A percentile compares a stretch with the other conserved stretches of the same genome.
Evolutionary conservation across 2,329 filamentous ascomycete species (phyloP).

Genomic region (Paraphoma chrysanthemicola): DNA sequence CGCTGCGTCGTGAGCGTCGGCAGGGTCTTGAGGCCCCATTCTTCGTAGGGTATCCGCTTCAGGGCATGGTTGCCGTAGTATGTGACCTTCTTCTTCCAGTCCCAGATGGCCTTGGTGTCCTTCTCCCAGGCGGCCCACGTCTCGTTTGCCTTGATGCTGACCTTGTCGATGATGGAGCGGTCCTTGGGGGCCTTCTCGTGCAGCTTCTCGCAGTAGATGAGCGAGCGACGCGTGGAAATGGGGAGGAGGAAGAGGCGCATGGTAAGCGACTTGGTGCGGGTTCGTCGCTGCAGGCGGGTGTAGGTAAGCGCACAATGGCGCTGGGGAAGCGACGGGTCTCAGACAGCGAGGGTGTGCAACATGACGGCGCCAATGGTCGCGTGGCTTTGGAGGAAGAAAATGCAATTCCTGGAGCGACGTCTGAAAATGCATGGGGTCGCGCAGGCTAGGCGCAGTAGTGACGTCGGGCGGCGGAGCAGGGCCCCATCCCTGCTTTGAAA

Average conservation of each 20-base stretch:
- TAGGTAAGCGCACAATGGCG: constrained; percentile 27
- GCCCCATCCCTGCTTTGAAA: constrained; percentile 23
- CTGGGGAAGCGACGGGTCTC: constrained; percentile 14
- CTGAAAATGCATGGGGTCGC: constrained; percentile 9
- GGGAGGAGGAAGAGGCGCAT: constrained; percentile 97
- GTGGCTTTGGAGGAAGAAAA: constrained; percentile 7
- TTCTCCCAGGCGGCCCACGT: constrained; percentile 90
- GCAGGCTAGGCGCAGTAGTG: constrained; percentile 3
- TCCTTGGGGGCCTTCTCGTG: constrained; percentile 58
- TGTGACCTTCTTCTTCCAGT: constrained; percentile 89
- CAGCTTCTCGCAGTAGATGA: constrained; percentile 88
- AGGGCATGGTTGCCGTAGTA: constrained; percentile 86
- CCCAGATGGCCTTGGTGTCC: constrained; percentile 64
- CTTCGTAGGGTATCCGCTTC: constrained; percentile 89
- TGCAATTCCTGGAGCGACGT: not conserved
- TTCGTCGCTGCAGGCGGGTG: constrained; percentile 7
- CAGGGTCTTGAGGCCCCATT: constrained; percentile 97
- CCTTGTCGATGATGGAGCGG: constrained; percentile 70
- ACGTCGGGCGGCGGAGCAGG: not conserved
- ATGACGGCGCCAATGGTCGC: constrained; percentile 19
- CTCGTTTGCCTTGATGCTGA: constrained; percentile 73
- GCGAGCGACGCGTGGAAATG: constrained; percentile 86
- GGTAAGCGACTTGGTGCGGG: constrained; percentile 12
- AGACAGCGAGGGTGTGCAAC: constrained; percentile 19
- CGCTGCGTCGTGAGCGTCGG: constrained; percentile 77